These are phyloP conservation scores for Ricinus communis DNA, from an alignment of 345 rosid genomes.

Conservation along the genomic window DNA sequence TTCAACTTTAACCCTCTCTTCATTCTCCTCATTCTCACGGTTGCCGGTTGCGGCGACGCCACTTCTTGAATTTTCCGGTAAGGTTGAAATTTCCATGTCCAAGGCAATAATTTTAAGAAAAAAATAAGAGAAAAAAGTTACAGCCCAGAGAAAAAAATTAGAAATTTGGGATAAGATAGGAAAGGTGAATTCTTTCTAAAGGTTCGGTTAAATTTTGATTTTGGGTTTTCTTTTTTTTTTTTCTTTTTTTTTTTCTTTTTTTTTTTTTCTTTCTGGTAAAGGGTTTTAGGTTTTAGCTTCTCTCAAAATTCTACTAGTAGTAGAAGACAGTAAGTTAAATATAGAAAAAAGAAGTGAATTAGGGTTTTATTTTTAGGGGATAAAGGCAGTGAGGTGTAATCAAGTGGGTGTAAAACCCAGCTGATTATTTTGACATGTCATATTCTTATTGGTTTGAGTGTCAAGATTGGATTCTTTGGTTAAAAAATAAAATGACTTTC, in stretches of 20 bases:
- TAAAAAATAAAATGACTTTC: too few species aligned
- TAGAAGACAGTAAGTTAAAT: constrained; percentile 17
- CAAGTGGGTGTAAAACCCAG: constrained; percentile 20
- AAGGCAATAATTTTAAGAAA: too few species aligned
- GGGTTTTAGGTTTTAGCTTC: constrained; percentile 14
- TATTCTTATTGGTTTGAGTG: neutral
- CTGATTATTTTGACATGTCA: constrained; percentile 24
- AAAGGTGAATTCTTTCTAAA: constrained; percentile 22
- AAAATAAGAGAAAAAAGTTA: constrained; percentile 24
- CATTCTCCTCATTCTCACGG: constrained; percentile 28
- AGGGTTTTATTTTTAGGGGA: constrained; percentile 22
- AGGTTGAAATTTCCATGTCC: constrained; percentile 39
- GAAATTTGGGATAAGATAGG: constrained; percentile 15
- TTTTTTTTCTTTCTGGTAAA: neutral
- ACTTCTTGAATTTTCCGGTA: constrained; percentile 29
- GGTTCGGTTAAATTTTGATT: constrained; percentile 15
- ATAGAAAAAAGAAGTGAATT: constrained; percentile 23
- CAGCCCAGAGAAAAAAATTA: constrained; percentile 11
- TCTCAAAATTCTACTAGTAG: constrained; percentile 10
- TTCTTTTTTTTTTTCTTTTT: neutral
- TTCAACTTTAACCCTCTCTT: constrained; percentile 29
- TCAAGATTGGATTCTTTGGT: constrained; percentile 10
- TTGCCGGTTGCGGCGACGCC: constrained; percentile 13
- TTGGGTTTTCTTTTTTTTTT: neutral
- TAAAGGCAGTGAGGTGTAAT: constrained; percentile 15